Conservation (phyloP, 768 basidiomycete genomes). For the Tylopilus rubrobrunneus region DNA sequence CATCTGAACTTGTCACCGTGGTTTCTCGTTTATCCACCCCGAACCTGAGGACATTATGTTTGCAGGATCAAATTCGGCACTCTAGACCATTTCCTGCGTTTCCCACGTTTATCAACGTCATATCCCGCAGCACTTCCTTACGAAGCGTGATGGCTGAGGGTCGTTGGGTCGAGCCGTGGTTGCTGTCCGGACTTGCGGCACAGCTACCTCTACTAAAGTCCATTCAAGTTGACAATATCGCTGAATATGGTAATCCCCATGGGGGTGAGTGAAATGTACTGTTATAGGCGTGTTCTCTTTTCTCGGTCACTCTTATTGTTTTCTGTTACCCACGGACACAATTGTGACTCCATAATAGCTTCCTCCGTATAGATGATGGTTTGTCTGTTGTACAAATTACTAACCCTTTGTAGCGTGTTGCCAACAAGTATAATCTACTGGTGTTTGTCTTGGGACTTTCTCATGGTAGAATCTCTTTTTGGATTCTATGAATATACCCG, state of each 20-base stretch:
- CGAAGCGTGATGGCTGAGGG: constrained; percentile 19
- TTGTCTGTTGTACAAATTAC: constrained; percentile 3
- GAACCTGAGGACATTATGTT: constrained; percentile 41
- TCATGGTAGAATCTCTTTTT: not conserved
- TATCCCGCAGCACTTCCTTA: constrained; percentile 8
- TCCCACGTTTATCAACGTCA: constrained; percentile 4
- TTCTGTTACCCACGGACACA: not conserved
- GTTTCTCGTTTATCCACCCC: constrained; percentile 49
- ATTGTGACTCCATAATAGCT: constrained; percentile 1
- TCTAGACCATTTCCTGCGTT: constrained; percentile 41
- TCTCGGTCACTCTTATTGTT: constrained; percentile 3
- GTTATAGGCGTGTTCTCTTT: not conserved
- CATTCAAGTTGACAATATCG: constrained; percentile 5
- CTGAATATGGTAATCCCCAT: not conserved
- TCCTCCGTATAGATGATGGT: constrained; percentile 1
- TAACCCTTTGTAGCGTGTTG: not conserved
- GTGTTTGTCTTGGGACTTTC: not conserved
- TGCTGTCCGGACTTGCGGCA: constrained; percentile 9
- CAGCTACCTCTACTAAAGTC: constrained; percentile 13
- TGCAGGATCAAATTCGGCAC: constrained; percentile 36
- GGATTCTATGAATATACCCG: too few species aligned
- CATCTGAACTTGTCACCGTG: constrained; percentile 53
- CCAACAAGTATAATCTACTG: constrained; percentile 5
- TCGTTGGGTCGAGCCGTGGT: constrained; percentile 25
- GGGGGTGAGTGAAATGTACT: constrained; percentile 10